Base-by-base conservation (phyloP, 2,329 filamentous ascomycete species). In the Lecanosticta acicola region DNA sequence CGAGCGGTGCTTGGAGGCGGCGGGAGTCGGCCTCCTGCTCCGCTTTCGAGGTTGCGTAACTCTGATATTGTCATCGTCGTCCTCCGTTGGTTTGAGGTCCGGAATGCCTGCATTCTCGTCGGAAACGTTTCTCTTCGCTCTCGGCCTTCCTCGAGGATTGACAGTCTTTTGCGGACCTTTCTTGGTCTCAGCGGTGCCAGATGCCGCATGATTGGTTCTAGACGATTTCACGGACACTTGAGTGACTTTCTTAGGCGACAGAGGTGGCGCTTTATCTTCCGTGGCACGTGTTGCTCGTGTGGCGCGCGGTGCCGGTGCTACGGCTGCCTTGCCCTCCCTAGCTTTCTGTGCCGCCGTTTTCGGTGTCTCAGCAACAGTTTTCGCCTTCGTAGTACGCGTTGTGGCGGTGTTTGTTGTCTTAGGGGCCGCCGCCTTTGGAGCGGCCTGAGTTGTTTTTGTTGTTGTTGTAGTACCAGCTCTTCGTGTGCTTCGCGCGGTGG, bases 231-330 rank as follows among this genome's bases (percentile, higher is more conserved):
- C 59, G 5, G 58, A 52, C 11, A 66, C 56, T 46, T 66, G 63
- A 4, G 62, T 64, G 49, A 63, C 60, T 56, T 66, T 66, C 54
- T 65, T 66, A 3, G 64, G 61, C 20, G 62, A 66, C 13, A 66
- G 53, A 14, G 64, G 59, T 32, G 47, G 20, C 16, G 54, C 49
- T 36, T 53, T 60, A 9, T 49, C 43, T 16, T 54, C 53, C 18
- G 56, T 53, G 14, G 49, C 49, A 36, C 55, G 44, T 20, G 48
- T 58, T n/a, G 57, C 38, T 21, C 52, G 42, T 9, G 56, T 54
- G 3, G 50, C 50, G 41, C 46, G 36, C 20, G 43, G 35, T 4
- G 46, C 19, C 3, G 45, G 39, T 7, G 35, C 34, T 19, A 43
- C 21, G n/a, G 43, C 36, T 33, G 33, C 14, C 13, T 36, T 37